A percentile compares a stretch with the other conserved stretches of the same genome.
These are phyloP conservation scores for Pyrus hybrid DNA, from an alignment of 331 rosid species.

Conservation along the genomic window DNA sequence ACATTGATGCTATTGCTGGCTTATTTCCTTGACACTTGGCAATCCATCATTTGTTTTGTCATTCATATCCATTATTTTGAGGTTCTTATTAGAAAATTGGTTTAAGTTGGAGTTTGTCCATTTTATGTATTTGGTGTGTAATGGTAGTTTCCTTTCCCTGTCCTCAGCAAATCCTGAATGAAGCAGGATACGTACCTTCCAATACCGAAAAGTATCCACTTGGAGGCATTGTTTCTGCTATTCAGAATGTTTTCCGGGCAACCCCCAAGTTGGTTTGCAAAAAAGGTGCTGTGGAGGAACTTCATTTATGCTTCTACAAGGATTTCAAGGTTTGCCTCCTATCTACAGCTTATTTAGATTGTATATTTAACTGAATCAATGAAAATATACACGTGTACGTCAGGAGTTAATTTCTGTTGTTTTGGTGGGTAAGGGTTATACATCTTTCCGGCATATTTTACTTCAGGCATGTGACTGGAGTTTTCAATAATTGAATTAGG, in stretches of 20 bases:
- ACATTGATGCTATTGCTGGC: too few species aligned
- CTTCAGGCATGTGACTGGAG: neutral
- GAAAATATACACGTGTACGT: neutral
- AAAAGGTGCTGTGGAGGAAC: conserved; percentile 62
- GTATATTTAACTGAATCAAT: conserved; percentile 5
- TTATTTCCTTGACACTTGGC: too few species aligned
- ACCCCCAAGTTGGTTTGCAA: conserved; percentile 67
- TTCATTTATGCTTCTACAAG: conserved; percentile 77
- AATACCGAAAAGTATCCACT: conserved; percentile 83
- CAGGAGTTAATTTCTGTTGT: neutral
- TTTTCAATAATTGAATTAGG: neutral
- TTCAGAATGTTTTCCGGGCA: conserved; percentile 78
- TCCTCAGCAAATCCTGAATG: conserved; percentile 59
- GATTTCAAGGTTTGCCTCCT: conserved; percentile 58
- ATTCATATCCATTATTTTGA: neutral
- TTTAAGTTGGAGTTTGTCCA: neutral
- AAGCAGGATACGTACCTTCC: conserved; percentile 82
- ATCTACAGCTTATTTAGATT: neutral
- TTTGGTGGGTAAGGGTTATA: neutral
- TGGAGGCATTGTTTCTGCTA: conserved; percentile 82
- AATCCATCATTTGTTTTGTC: neutral
- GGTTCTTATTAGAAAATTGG: neutral
- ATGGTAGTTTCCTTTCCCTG: conserved; percentile 5
- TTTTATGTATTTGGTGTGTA: neutral
- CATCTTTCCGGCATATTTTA: neutral